A percentile compares a stretch with the other conserved stretches of the same genome.
phyloP scores from a whole-genome alignment of 192 early-diverging fungal genomes.

The Rhizoclosmatium sp. region DNA sequence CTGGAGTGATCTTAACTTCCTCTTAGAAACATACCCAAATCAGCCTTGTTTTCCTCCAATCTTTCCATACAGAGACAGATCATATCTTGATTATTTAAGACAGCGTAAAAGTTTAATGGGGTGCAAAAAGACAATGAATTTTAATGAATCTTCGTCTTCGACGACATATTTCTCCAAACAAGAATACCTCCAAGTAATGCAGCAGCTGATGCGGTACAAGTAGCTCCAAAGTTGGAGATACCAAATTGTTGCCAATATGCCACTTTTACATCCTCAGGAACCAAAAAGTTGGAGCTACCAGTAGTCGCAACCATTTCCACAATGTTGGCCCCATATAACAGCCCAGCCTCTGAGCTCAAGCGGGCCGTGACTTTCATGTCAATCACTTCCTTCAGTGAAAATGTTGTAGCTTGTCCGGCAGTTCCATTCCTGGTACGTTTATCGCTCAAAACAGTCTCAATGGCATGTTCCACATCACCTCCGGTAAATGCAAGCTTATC shows the following conservation, averaged over 20 bases:
- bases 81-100: too few relatives aligned
- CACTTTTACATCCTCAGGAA: background rate
- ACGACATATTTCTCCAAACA: too few relatives aligned
- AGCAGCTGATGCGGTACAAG: too few relatives aligned
- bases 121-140: too few relatives aligned
- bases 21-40: too few relatives aligned
- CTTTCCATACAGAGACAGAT: too few relatives aligned
- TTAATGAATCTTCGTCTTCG: too few relatives aligned
- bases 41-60: too few relatives aligned
- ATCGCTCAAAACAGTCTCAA: background rate
- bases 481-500: slow-evolving; percentile 8
- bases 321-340: background rate
- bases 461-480: background rate
- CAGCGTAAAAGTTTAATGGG: too few relatives aligned
- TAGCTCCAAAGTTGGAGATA: too few relatives aligned
- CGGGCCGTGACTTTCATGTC: slow-evolving; percentile 1
- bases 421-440: background rate
- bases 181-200: too few relatives aligned
- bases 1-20: too few relatives aligned
- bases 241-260: background rate
- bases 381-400: background rate
- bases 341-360: background rate
- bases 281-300: background rate
- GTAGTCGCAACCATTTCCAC: slow-evolving; percentile 2
- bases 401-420: background rate